Conservation (phyloP, 2,329 filamentous ascomycete genomes). For the Trichophyton rubrum region DNA sequence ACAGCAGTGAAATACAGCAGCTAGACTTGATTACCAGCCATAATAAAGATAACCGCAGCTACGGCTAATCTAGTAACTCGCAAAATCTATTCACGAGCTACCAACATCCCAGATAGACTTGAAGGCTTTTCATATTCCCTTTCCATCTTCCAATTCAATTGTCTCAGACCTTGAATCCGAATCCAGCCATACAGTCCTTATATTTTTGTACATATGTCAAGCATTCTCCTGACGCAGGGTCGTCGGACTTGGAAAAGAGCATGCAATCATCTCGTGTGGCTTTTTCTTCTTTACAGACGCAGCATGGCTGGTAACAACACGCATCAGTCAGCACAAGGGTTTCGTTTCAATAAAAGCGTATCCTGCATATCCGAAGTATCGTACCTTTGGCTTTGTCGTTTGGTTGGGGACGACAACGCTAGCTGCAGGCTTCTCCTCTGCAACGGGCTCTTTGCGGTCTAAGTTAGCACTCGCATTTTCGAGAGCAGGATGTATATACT, state of each 20-base stretch:
- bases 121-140: not conserved
- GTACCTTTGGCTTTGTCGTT: slow-evolving; percentile 4
- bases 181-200: slow-evolving; percentile 81
- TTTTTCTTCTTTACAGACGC: slow-evolving; percentile 95
- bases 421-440: not conserved
- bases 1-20: not conserved
- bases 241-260: slow-evolving; percentile 79
- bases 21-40: not conserved
- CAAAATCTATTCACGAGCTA: not conserved
- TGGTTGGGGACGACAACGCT: not conserved
- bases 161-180: slow-evolving; percentile 58
- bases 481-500: not conserved
- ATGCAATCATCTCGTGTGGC: slow-evolving; percentile 91
- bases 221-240: slow-evolving; percentile 69
- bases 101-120: not conserved
- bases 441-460: not conserved
- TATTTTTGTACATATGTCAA: slow-evolving; percentile 72
- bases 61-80: not conserved
- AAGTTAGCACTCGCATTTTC: not conserved
- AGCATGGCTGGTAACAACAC: slow-evolving; percentile 59
- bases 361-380: not conserved
- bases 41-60: not conserved
- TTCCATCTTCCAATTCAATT: not conserved
- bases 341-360: not conserved
- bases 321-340: not conserved